Evolutionary conservation across 106 monocot genomes (phyloP).

Genomic region (Iris macrosiphon): DNA sequence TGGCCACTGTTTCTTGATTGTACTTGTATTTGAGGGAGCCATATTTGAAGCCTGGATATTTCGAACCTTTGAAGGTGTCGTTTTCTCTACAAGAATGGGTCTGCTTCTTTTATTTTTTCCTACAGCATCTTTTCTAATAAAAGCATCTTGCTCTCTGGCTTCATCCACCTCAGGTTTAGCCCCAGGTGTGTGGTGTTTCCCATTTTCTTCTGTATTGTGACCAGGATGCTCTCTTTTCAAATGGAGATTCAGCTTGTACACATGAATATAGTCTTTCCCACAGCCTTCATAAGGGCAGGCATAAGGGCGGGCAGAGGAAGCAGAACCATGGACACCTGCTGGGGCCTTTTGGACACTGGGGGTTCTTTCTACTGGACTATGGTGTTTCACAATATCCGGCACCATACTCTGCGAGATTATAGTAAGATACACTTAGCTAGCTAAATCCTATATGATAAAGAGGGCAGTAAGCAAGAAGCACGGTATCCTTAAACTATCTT

Average conservation of each 20-base stretch:
- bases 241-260: conserved; percentile 72
- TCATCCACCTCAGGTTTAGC: conserved; percentile 17
- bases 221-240: conserved; percentile 50
- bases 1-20: conserved; percentile 28
- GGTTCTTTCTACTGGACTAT: conserved; percentile 12
- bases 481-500: too few species aligned
- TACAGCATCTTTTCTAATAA: conserved; percentile 10
- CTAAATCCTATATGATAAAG: neutral
- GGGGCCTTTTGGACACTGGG: conserved; percentile 22
- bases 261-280: conserved; percentile 56
- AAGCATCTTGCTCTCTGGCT: conserved; percentile 28
- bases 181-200: conserved; percentile 12
- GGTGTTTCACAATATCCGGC: conserved; percentile 13
- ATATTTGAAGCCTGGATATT: conserved; percentile 7
- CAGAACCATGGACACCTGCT: conserved; percentile 20
- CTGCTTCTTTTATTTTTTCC: conserved; percentile 41
- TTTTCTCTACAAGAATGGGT: conserved; percentile 15
- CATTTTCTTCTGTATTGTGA: conserved; percentile 30
- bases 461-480: neutral
- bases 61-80: conserved; percentile 22
- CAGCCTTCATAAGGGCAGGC: conserved; percentile 63
- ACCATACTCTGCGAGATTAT: conserved; percentile 12
- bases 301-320: conserved; percentile 51
- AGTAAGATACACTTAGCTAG: neutral
- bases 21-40: neutral